Conservation (phyloP, 2,329 filamentous ascomycete species). For the Pseudogymnoascus sp. region DNA sequence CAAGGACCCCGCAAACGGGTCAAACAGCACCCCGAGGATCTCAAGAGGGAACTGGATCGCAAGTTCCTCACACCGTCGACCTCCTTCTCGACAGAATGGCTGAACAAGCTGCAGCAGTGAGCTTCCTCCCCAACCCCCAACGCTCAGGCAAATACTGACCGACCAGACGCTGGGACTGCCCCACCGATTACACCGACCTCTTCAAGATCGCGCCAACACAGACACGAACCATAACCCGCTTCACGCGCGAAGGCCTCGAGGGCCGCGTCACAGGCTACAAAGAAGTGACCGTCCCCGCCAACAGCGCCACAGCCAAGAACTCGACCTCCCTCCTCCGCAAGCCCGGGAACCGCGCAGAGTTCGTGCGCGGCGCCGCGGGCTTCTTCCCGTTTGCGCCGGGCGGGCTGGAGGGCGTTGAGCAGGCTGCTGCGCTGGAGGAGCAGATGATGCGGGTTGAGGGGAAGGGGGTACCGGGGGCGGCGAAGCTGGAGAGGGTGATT, state of each 20-base stretch:
- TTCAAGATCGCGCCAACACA: slow-evolving; percentile 86
- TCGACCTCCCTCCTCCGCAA: slow-evolving; percentile 83
- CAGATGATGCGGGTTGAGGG: slow-evolving; percentile 50
- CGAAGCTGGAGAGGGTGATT: slow-evolving; percentile 73
- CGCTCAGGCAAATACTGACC: slow-evolving; percentile 26
- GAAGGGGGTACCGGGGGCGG: slow-evolving; percentile 35
- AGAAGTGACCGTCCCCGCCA: slow-evolving; percentile 85
- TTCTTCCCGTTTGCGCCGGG: slow-evolving; percentile 93
- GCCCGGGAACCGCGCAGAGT: slow-evolving; percentile 77
- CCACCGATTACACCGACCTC: slow-evolving; percentile 71
- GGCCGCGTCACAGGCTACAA: slow-evolving; percentile 88
- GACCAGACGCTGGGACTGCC: slow-evolving; percentile 64
- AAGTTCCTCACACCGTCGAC: slow-evolving; percentile 73
- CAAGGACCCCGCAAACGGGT: slow-evolving; percentile 41
- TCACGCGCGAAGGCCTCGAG: slow-evolving; percentile 83
- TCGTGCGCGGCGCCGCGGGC: slow-evolving; percentile 83
- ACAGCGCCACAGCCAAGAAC: slow-evolving; percentile 86
- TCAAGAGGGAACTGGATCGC: slow-evolving; percentile 63
- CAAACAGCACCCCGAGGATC: slow-evolving; percentile 46
- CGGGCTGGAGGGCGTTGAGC: slow-evolving; percentile 78
- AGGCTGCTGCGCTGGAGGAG: slow-evolving; percentile 74
- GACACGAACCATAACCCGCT: slow-evolving; percentile 87
- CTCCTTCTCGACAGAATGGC: slow-evolving; percentile 74
- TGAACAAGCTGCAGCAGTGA: slow-evolving; percentile 77
- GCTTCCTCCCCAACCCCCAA: slow-evolving; percentile 13